Conservation (phyloP, 345 rosid genomes). For the Turritis glabra region DNA sequence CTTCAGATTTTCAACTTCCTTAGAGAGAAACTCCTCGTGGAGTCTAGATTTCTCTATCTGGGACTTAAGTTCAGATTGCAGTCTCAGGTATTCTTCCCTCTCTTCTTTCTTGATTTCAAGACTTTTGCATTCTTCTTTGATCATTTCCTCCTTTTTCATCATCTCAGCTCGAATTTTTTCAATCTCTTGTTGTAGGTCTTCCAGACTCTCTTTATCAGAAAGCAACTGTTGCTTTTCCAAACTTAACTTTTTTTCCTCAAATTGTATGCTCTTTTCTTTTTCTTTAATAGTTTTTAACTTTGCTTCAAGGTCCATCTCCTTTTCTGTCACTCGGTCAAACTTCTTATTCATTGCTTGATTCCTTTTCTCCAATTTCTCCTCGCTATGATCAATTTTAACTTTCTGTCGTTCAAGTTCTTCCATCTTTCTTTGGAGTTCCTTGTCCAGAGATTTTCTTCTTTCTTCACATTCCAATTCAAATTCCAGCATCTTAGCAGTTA, state of each 20-base stretch:
- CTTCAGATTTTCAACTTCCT: constrained; percentile 66
- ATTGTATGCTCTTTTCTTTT: constrained; percentile 60
- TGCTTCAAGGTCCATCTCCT: constrained; percentile 72
- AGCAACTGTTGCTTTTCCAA: constrained; percentile 57
- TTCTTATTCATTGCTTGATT: constrained; percentile 66
- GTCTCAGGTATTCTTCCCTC: constrained; percentile 59
- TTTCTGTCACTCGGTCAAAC: constrained; percentile 72
- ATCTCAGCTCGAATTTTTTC: constrained; percentile 64
- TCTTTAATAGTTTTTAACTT: constrained; percentile 63
- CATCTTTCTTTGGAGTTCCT: constrained; percentile 56
- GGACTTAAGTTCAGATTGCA: constrained; percentile 68
- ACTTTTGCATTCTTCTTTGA: constrained; percentile 52
- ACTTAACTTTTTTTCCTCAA: constrained; percentile 58
- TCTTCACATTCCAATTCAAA: constrained; percentile 65
- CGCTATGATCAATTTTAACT: constrained; percentile 58
- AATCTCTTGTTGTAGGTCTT: constrained; percentile 55
- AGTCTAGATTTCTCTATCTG: constrained; percentile 62
- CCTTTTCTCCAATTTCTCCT: constrained; percentile 64
- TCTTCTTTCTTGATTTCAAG: constrained; percentile 61
- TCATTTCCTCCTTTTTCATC: constrained; percentile 52
- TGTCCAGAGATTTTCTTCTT: constrained; percentile 59
- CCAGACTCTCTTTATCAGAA: constrained; percentile 56
- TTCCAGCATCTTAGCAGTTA: constrained; percentile 57
- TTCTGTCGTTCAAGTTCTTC: constrained; percentile 51
- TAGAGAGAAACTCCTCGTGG: constrained; percentile 67